Base-by-base conservation (phyloP, 345 rosid species). In the Eucalyptus sp. region DNA sequence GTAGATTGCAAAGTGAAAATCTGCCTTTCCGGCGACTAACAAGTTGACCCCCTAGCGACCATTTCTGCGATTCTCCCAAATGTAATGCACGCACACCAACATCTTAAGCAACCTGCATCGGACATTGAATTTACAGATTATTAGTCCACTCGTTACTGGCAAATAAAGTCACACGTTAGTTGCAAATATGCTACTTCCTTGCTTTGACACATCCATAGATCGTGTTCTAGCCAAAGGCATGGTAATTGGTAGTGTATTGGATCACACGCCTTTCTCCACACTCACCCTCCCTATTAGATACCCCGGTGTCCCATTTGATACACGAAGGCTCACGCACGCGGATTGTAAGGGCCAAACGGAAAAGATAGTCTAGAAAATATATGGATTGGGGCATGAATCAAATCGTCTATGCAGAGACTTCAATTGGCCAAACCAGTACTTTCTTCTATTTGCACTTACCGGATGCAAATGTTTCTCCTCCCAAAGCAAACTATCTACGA, bases 61-160 rank as follows among this genome's bases (percentile, higher is more conserved):
- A 95, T 93, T 91, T 96, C 96, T 54, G 96, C 96, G 80, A 94
- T 92, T 87, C 93, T 92, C 87, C 97, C 96, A 25, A 96, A 95
- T 10, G 96, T 71, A 64, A 96, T 27, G 80, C 99, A 94, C 5
- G 99, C 96, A 66, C 99, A 96, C 92, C 94, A 95, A 43, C 91
- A 96, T 11, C 97, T 94, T 37, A 95, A 56, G 91, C 95, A 96
- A 87, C 95, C 95, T 92, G 90, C 88, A 89, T 15, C 86, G 16
- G 46, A 71, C 62, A 29, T 44, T 68, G 18, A 15, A 76, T 71
- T 37, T n/a, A 20, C 46, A 18, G 11, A 37, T 22, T 37, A 71
- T 71, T 37, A 37, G 18, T 37, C 81, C 81, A 5, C 27, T 71
- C 14, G 46, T 51, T 51, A 51, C 22, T 51, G 22, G 56, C 22